Conservation (phyloP, 1,284 basidiomycete genomes). For the Apiotrichum siamense region DNA sequence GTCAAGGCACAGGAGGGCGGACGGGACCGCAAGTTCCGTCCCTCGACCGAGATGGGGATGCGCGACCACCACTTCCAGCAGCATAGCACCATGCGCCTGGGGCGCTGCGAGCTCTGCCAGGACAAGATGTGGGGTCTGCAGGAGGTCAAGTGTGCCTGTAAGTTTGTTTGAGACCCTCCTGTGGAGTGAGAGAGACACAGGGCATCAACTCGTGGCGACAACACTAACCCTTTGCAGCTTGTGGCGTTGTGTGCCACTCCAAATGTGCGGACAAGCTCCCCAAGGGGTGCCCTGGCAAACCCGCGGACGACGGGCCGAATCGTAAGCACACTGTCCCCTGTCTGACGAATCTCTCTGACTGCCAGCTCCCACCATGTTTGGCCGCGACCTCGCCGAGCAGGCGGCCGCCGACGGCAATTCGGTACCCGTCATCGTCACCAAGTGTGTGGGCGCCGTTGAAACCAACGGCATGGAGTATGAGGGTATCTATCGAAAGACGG, state of each 20-base stretch:
- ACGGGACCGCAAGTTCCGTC: conserved; percentile 23
- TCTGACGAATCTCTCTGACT: conserved; percentile 31
- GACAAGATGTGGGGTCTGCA: conserved; percentile 99
- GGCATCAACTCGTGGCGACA: too few species aligned
- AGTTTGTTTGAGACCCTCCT: conserved; percentile 52
- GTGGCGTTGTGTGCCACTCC: conserved; percentile 50
- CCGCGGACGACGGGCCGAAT: conserved; percentile 41
- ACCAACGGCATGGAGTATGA: conserved; percentile 59
- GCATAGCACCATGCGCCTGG: conserved; percentile 78
- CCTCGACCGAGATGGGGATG: conserved; percentile 44
- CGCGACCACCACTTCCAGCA: conserved; percentile 82
- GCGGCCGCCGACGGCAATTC: conserved; percentile 64
- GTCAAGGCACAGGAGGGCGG: not conserved
- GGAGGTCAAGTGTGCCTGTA: conserved; percentile 74
- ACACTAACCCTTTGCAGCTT: conserved; percentile 32
- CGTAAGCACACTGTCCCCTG: conserved; percentile 19
- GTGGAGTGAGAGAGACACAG: not conserved
- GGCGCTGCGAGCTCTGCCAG: conserved; percentile 87
- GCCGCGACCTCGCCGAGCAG: conserved; percentile 78
- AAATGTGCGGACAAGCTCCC: conserved; percentile 49
- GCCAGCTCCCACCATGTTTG: conserved; percentile 76
- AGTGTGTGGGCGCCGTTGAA: conserved; percentile 91
- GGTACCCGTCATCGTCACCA: conserved; percentile 86
- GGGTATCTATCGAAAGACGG: conserved; percentile 92
- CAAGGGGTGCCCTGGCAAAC: conserved; percentile 37